Evolutionary conservation across 2,329 filamentous ascomycete genomes (phyloP).

Genomic region (Trichophyton benhamiae): DNA sequence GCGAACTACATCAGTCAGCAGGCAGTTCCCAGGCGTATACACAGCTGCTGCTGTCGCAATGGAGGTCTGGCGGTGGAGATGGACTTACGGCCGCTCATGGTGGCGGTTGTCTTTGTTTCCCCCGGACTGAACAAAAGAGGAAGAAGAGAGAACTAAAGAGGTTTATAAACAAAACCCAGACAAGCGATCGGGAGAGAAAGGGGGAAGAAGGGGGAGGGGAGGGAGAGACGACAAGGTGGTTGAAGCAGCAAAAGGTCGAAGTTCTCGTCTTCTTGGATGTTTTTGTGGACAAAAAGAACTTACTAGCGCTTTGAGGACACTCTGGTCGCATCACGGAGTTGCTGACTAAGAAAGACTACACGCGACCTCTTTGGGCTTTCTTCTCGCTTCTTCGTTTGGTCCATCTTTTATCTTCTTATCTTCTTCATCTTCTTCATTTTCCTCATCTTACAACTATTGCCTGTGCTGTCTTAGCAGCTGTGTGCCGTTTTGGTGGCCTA

Average conservation of each 20-base stretch:
- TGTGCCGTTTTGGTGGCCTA: too few species aligned
- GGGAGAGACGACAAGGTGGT: slow-evolving; percentile 17
- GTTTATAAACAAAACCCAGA: slow-evolving; percentile 21
- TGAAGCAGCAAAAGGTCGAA: slow-evolving; percentile 10
- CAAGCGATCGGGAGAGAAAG: slow-evolving; percentile 17
- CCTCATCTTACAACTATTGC: too few species aligned
- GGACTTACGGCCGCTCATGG: slow-evolving; percentile 48
- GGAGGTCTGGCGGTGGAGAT: slow-evolving; percentile 18
- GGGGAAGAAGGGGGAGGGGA: slow-evolving; percentile 17
- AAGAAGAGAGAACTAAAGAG: slow-evolving; percentile 16
- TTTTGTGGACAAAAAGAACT: slow-evolving; percentile 5
- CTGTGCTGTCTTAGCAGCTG: too few species aligned
- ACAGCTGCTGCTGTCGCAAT: slow-evolving; percentile 14
- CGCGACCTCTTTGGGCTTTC: not conserved
- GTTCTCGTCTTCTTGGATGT: not conserved
- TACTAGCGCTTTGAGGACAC: slow-evolving; percentile 16
- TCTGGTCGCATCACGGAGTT: slow-evolving; percentile 11
- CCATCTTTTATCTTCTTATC: not conserved
- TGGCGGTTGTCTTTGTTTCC: slow-evolving; percentile 27
- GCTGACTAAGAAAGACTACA: slow-evolving; percentile 5
- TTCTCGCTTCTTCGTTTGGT: not conserved
- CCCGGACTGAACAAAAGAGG: slow-evolving; percentile 22
- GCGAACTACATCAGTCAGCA: slow-evolving; percentile 54
- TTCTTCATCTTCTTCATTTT: too few species aligned
- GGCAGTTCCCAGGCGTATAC: slow-evolving; percentile 7